A percentile compares a stretch with the other conserved stretches of the same genome.
Evolutionary conservation across 2,329 filamentous ascomycete species (phyloP).

Genomic region (Pseudonectria buxi): DNA sequence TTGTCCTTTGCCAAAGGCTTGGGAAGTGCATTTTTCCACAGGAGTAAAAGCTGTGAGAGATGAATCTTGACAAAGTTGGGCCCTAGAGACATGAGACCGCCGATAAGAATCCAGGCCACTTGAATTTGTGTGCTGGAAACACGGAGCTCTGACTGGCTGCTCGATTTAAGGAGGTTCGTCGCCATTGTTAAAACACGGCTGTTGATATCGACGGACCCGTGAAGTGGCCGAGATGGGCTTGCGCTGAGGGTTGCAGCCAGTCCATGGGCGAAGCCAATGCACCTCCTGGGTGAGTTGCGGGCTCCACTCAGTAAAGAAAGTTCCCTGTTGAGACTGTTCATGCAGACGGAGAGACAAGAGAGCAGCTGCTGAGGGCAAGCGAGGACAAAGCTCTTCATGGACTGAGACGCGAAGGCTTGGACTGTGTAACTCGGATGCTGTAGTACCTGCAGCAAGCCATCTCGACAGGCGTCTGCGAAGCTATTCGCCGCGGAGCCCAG

Average conservation of each 20-base stretch:
- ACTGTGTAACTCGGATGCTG: slow-evolving; percentile 96
- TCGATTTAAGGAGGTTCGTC: slow-evolving; percentile 85
- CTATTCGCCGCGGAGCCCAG: slow-evolving; percentile 75
- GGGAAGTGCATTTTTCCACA: slow-evolving; percentile 96
- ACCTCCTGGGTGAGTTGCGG: slow-evolving; percentile 73
- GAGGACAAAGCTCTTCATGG: slow-evolving; percentile 78
- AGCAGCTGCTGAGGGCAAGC: slow-evolving; percentile 89
- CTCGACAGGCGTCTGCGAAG: slow-evolving; percentile 77
- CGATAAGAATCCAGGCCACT: slow-evolving; percentile 95
- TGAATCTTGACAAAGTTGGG: slow-evolving; percentile 99
- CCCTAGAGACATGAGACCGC: slow-evolving; percentile 90
- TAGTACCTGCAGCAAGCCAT: slow-evolving; percentile 80
- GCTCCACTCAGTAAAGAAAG: slow-evolving; percentile 68
- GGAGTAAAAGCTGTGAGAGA: slow-evolving; percentile 80
- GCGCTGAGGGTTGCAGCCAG: slow-evolving; percentile 86
- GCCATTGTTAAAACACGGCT: slow-evolving; percentile 86
- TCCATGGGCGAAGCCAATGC: slow-evolving; percentile 86
- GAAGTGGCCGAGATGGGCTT: slow-evolving; percentile 78
- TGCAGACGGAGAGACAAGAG: slow-evolving; percentile 86
- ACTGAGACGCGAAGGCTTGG: slow-evolving; percentile 81
- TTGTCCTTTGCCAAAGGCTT: slow-evolving; percentile 93
- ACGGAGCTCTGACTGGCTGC: slow-evolving; percentile 81
- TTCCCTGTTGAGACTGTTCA: slow-evolving; percentile 90
- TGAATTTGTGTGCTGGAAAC: slow-evolving; percentile 93
- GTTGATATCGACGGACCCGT: slow-evolving; percentile 93